Conservation (phyloP, 805 yeast species). For the Trichomonascus vanleenenianus region DNA sequence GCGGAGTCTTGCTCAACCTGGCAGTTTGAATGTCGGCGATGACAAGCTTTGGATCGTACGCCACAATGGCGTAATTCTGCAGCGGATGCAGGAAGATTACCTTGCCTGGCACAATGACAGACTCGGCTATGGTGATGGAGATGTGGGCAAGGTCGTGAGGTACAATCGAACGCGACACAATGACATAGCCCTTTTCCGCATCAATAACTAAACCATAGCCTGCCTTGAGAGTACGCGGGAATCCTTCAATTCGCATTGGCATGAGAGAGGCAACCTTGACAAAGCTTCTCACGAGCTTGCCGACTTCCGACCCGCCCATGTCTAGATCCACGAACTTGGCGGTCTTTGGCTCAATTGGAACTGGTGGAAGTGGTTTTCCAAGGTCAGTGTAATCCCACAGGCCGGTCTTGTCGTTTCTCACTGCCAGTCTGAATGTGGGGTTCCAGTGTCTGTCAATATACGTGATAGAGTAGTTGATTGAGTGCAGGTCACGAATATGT, state of each 20-base stretch:
- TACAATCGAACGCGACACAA: constrained; percentile 68
- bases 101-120: constrained; percentile 69
- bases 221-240: constrained; percentile 49
- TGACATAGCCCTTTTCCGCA: constrained; percentile 67
- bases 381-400: constrained; percentile 48
- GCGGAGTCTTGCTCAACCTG: constrained; percentile 42
- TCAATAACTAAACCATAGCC: constrained; percentile 79
- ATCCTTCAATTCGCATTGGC: constrained; percentile 72
- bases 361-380: constrained; percentile 51
- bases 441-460: constrained; percentile 84
- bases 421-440: constrained; percentile 59
- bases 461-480: constrained; percentile 57
- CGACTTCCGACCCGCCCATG: constrained; percentile 43
- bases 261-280: constrained; percentile 59
- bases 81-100: constrained; percentile 83
- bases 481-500: constrained; percentile 73
- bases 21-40: constrained; percentile 68
- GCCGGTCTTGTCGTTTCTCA: constrained; percentile 48
- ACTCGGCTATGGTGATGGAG: constrained; percentile 74
- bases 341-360: constrained; percentile 43
- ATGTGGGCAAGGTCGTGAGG: constrained; percentile 81
- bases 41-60: constrained; percentile 72
- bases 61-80: constrained; percentile 73
- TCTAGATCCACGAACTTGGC: constrained; percentile 35
- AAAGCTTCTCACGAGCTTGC: constrained; percentile 55